Evolutionary conservation across 192 early-diverging fungal species (phyloP).

Genomic region (Backusella circina): DNA sequence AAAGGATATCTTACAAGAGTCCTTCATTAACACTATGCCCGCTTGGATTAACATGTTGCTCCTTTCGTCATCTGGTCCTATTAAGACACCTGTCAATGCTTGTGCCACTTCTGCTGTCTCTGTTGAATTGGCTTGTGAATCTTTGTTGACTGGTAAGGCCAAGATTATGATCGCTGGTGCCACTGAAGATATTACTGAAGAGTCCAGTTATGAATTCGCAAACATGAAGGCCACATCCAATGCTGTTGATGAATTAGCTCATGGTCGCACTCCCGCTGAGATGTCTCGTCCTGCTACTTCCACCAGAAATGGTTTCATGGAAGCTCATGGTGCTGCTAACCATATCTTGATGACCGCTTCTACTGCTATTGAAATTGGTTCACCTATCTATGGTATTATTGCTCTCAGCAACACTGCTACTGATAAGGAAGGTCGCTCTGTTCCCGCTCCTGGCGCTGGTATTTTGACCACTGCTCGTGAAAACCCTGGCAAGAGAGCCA

Average conservation of each 20-base stretch:
- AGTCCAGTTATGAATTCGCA: slow-evolving; percentile 91
- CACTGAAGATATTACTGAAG: slow-evolving; percentile 91
- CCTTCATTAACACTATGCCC: slow-evolving; percentile 93
- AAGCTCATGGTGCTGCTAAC: slow-evolving; percentile 86
- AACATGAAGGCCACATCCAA: slow-evolving; percentile 96
- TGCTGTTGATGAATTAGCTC: slow-evolving; percentile 75
- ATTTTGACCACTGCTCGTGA: slow-evolving; percentile 90
- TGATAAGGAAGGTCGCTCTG: slow-evolving; percentile 91
- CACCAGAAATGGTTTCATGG: slow-evolving; percentile 91
- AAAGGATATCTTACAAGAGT: slow-evolving; percentile 93
- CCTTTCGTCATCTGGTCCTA: slow-evolving; percentile 88
- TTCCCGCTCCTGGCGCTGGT: slow-evolving; percentile 94
- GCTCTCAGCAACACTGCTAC: slow-evolving; percentile 86
- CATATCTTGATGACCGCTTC: slow-evolving; percentile 87
- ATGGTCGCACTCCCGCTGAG: slow-evolving; percentile 82
- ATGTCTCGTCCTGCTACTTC: slow-evolving; percentile 90
- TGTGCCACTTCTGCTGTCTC: slow-evolving; percentile 92
- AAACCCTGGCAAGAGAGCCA: slow-evolving; percentile 41
- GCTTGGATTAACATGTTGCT: slow-evolving; percentile 98
- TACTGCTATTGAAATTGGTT: slow-evolving; percentile 88
- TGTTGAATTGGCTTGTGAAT: slow-evolving; percentile 88
- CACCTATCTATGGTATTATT: slow-evolving; percentile 89
- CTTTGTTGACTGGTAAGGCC: slow-evolving; percentile 86
- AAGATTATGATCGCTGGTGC: slow-evolving; percentile 92
- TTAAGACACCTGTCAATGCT: slow-evolving; percentile 91